Percentiles rank a stretch among this genome's conserved stretches.
These are phyloP conservation scores for Phaeosphaeriaceae sp. DNA, from an alignment of 2,329 filamentous ascomycete species.

Conservation along the genomic window DNA sequence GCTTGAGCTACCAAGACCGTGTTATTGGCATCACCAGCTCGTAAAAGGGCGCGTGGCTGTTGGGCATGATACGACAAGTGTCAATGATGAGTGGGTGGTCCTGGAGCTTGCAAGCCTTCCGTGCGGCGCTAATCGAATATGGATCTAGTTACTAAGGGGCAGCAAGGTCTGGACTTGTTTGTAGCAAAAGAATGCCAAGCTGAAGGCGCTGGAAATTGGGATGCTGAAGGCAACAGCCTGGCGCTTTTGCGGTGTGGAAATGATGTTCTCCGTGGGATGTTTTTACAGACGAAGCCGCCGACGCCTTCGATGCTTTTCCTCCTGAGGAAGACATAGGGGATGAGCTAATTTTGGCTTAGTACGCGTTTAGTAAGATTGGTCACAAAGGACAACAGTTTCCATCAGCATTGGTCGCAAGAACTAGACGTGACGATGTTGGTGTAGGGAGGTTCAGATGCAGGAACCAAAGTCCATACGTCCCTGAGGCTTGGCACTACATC, in stretches of 20 bases:
- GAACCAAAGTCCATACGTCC: too few species aligned
- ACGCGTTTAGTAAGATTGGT: too few species aligned
- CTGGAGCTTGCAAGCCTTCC: not conserved
- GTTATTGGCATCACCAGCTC: conserved; percentile 16
- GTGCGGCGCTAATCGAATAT: conserved; percentile 5
- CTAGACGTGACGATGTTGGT: too few species aligned
- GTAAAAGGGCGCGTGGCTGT: conserved; percentile 21
- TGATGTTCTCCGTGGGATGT: conserved; percentile 4
- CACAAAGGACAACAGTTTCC: too few species aligned
- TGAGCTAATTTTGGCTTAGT: too few species aligned
- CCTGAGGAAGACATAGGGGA: not conserved
- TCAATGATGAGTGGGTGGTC: conserved; percentile 21
- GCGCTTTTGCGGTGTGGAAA: conserved; percentile 8
- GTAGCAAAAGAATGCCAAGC: conserved; percentile 5
- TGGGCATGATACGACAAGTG: conserved; percentile 2
- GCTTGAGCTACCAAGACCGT: conserved; percentile 7
- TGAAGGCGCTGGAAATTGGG: conserved; percentile 1
- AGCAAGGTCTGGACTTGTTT: conserved; percentile 5
- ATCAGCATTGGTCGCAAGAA: too few species aligned
- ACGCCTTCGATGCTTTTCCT: not conserved
- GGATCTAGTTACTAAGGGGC: conserved; percentile 5
- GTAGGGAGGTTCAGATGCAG: too few species aligned
- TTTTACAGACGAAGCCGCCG: not conserved
- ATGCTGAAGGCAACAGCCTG: not conserved
- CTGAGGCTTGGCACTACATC: too few species aligned